Percentiles rank a stretch among this genome's conserved stretches.
Evolutionary conservation across 2,329 filamentous ascomycete genomes (phyloP).

Genomic region (Laburnicola sp.): DNA sequence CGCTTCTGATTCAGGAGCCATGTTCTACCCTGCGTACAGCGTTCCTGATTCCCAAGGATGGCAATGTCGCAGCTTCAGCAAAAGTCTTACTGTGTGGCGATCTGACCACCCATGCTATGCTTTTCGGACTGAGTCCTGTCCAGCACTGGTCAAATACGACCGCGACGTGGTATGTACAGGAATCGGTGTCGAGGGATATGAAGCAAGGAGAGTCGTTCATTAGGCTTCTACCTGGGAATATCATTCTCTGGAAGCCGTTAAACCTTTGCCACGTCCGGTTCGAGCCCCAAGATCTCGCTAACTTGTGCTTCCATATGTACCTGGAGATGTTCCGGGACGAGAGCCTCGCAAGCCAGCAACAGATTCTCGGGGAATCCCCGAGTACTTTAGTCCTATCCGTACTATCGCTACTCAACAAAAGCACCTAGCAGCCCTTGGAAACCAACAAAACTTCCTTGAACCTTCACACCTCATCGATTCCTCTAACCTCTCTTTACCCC

Average conservation of each 20-base stretch:
- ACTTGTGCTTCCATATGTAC: slow-evolving; percentile 14
- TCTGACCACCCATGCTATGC: slow-evolving; percentile 51
- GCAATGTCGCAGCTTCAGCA: slow-evolving; percentile 38
- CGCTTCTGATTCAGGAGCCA: slow-evolving; percentile 51
- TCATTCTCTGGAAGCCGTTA: slow-evolving; percentile 10
- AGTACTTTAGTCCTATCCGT: too few relatives aligned
- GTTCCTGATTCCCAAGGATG: slow-evolving; percentile 43
- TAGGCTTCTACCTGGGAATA: slow-evolving; percentile 46
- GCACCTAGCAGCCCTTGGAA: too few relatives aligned
- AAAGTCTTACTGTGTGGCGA: slow-evolving; percentile 53
- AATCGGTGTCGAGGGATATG: slow-evolving; percentile 33
- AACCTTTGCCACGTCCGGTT: slow-evolving; percentile 48
- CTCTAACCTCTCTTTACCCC: too few relatives aligned
- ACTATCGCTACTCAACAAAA: too few relatives aligned
- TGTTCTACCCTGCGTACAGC: slow-evolving; percentile 48
- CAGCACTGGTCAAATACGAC: slow-evolving; percentile 21
- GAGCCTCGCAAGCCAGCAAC: not conserved
- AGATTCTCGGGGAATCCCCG: too few relatives aligned
- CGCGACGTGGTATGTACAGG: slow-evolving; percentile 7
- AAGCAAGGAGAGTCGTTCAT: not conserved
- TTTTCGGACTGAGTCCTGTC: slow-evolving; percentile 53
- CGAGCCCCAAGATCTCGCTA: slow-evolving; percentile 9
- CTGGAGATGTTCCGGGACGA: slow-evolving; percentile 22
- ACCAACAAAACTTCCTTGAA: too few relatives aligned
- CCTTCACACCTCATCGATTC: too few relatives aligned